Percentiles rank a stretch among this genome's conserved stretches.
Conservation (phyloP, 257 asterid genomes). For the Penstemon newberryi region DNA sequence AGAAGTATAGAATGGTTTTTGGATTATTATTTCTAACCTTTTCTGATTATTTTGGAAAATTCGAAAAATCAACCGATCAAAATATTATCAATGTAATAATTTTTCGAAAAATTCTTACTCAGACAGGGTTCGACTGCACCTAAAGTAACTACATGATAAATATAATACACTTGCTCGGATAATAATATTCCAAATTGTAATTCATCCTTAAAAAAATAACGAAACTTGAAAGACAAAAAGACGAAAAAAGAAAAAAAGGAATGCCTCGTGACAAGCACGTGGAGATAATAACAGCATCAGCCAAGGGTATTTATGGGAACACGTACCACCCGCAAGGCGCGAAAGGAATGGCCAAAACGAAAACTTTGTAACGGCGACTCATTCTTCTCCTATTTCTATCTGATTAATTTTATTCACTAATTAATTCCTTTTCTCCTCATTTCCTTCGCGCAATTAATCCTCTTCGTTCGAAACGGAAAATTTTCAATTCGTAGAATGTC, state of each 20-base stretch:
- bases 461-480: not conserved
- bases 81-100: not conserved
- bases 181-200: not conserved
- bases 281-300: not conserved
- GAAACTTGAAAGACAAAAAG: not conserved
- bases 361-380: conserved; percentile 36
- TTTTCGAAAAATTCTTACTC: no score
- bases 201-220: no score
- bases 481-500: conserved; percentile 47
- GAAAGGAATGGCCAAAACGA: conserved; percentile 64
- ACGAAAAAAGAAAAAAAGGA: not conserved
- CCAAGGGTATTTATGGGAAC: conserved; percentile 31
- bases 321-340: conserved; percentile 46
- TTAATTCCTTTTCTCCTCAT: conserved; percentile 8
- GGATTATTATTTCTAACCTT: no score
- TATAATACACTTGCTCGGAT: no score
- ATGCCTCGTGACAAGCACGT: conserved; percentile 8
- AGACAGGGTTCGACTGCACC: no score
- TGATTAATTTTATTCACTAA: conserved; percentile 20
- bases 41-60: no score
- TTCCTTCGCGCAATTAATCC: not conserved
- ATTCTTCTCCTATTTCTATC: conserved; percentile 22
- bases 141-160: no score
- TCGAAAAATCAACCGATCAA: no score
- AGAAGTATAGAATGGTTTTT: no score